Percentiles rank a stretch among this genome's conserved stretches.
phyloP scores from a whole-genome alignment of 2,329 filamentous ascomycete genomes.

The Neonectria punicea region DNA sequence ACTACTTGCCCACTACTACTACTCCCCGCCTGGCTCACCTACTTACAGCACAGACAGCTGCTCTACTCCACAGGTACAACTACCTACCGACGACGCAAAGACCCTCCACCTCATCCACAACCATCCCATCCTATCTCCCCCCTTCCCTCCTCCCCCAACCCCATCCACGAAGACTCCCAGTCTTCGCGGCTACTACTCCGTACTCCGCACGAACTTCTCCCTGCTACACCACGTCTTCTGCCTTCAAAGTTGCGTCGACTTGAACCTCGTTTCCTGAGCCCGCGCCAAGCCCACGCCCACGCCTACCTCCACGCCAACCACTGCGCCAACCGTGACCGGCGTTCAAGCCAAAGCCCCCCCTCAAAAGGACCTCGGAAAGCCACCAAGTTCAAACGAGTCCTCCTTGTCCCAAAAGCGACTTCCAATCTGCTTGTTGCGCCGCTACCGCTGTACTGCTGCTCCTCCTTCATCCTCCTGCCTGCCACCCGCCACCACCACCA shows the following conservation, averaged over 20 bases:
- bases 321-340: not conserved
- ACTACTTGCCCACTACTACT: not conserved
- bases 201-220: no score
- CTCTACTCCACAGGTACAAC: slow-evolving; percentile 2
- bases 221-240: not conserved
- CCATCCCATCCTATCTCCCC: slow-evolving; percentile 9
- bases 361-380: not conserved
- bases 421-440: not conserved
- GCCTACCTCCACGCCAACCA: slow-evolving; percentile 1
- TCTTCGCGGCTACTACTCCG: no score
- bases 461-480: not conserved
- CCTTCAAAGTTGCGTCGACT: not conserved
- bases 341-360: not conserved
- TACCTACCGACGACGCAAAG: slow-evolving; percentile 3
- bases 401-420: not conserved
- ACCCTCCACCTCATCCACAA: slow-evolving; percentile 16
- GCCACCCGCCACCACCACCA: not conserved
- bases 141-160: not conserved
- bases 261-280: not conserved
- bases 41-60: slow-evolving; percentile 3
- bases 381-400: slow-evolving; percentile 1
- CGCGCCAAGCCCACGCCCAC: not conserved
- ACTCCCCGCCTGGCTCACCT: not conserved
- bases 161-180: not conserved
- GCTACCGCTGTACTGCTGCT: not conserved